Conservation (phyloP, 805 yeast genomes). For the Candida boleticola region DNA sequence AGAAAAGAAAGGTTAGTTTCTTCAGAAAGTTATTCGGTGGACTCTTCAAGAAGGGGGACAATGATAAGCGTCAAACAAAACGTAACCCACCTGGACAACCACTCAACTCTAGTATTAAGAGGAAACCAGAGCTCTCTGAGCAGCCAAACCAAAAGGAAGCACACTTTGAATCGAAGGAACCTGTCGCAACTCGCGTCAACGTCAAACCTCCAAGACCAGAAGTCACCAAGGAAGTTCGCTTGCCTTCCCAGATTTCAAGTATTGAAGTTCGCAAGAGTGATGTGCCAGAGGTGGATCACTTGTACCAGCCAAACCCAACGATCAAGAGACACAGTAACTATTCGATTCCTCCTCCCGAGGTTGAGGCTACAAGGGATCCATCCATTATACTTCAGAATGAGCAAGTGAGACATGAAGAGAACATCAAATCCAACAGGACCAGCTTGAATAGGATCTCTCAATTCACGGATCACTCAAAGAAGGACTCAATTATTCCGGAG, state of each 20-base stretch:
- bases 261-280: not conserved
- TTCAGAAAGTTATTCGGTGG: slow-evolving; percentile 1
- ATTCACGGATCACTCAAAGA: not conserved
- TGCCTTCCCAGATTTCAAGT: not conserved
- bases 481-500: not conserved
- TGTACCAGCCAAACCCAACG: slow-evolving; percentile 4
- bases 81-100: not conserved
- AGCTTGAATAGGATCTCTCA: not conserved
- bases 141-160: not conserved
- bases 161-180: too few species aligned
- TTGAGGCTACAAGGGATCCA: not conserved
- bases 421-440: not conserved
- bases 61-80: not conserved
- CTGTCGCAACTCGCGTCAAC: not conserved
- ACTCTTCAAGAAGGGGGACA: not conserved
- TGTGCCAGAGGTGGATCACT: slow-evolving; percentile 3
- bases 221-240: not conserved
- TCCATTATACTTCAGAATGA: not conserved
- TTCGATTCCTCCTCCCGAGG: not conserved
- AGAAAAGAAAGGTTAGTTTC: slow-evolving; percentile 2
- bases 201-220: not conserved
- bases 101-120: not conserved
- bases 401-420: not conserved
- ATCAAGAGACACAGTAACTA: slow-evolving; percentile 1
- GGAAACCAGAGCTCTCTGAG: not conserved